These are phyloP conservation scores for Oryza officinalis DNA, from an alignment of 176 grass and related monocot species.

Conservation along the genomic window DNA sequence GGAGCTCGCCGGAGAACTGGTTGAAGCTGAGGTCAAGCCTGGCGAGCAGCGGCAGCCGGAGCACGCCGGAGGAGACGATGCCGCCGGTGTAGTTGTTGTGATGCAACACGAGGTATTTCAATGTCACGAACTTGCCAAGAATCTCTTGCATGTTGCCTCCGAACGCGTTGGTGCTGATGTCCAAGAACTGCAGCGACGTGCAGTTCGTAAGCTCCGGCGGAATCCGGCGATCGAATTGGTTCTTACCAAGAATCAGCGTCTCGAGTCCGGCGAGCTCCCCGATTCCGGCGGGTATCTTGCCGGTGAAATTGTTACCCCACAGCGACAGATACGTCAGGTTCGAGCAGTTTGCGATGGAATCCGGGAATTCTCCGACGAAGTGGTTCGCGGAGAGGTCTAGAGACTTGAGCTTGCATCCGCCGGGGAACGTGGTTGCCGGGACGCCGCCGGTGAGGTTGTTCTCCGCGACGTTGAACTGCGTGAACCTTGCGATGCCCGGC, in stretches of 20 bases:
- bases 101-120: constrained; percentile 63
- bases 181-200: constrained; percentile 58
- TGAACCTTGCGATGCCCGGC: constrained; percentile 57
- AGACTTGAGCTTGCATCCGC: constrained; percentile 48
- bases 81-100: constrained; percentile 70
- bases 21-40: constrained; percentile 89
- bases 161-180: constrained; percentile 67
- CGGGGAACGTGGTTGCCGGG: constrained; percentile 36
- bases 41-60: constrained; percentile 49
- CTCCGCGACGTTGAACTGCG: constrained; percentile 56
- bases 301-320: constrained; percentile 63
- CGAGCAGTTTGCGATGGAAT: constrained; percentile 59
- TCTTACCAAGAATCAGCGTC: constrained; percentile 62
- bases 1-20: constrained; percentile 55
- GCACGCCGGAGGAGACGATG: constrained; percentile 70
- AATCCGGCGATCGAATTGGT: constrained; percentile 52
- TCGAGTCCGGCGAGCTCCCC: constrained; percentile 51
- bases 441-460: constrained; percentile 67
- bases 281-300: constrained; percentile 56
- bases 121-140: constrained; percentile 49
- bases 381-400: constrained; percentile 69
- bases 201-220: constrained; percentile 64
- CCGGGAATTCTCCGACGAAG: constrained; percentile 50
- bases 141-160: constrained; percentile 64
- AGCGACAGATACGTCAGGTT: constrained; percentile 56